Evolutionary conservation across 2,329 filamentous ascomycete genomes (phyloP).

Genomic region (Akanthomyces lecanii): DNA sequence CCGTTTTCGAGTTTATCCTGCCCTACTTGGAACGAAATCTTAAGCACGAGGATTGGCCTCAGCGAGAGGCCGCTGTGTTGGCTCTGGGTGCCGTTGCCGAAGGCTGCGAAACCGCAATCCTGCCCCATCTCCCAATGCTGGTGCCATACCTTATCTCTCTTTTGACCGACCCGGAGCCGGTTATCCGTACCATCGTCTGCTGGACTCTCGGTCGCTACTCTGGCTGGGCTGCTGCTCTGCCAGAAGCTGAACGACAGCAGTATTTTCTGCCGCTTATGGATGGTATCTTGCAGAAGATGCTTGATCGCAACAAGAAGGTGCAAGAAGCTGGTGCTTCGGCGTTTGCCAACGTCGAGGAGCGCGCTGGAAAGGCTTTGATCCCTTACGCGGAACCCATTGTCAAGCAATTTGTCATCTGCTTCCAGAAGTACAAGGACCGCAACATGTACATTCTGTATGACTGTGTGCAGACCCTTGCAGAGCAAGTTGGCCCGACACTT

Average conservation of each 20-base stretch:
- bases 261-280: slow-evolving; percentile 98
- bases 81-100: slow-evolving; percentile 93
- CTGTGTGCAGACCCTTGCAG: slow-evolving; percentile 93
- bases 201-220: slow-evolving; percentile 96
- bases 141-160: slow-evolving; percentile 86
- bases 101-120: slow-evolving; percentile 85
- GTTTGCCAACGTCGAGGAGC: slow-evolving; percentile 94
- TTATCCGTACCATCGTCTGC: slow-evolving; percentile 94
- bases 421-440: slow-evolving; percentile 92
- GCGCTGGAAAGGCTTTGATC: slow-evolving; percentile 73
- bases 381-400: slow-evolving; percentile 89
- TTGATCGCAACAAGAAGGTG: slow-evolving; percentile 96
- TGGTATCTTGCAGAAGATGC: slow-evolving; percentile 87
- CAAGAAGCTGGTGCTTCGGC: slow-evolving; percentile 95
- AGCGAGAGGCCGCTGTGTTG: slow-evolving; percentile 89
- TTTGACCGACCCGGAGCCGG: slow-evolving; percentile 77
- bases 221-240: slow-evolving; percentile 78
- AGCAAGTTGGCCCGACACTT: slow-evolving; percentile 78
- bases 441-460: slow-evolving; percentile 99
- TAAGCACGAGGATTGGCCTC: slow-evolving; percentile 82
- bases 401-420: slow-evolving; percentile 87
- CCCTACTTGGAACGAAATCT: slow-evolving; percentile 90
- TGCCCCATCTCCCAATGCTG: slow-evolving; percentile 84
- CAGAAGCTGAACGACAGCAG: slow-evolving; percentile 63
- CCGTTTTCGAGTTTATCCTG: slow-evolving; percentile 86